Percentiles rank a stretch among this genome's conserved stretches.
phyloP scores from a whole-genome alignment of 306 rosid genomes.

The Adenanthera pavonina region DNA sequence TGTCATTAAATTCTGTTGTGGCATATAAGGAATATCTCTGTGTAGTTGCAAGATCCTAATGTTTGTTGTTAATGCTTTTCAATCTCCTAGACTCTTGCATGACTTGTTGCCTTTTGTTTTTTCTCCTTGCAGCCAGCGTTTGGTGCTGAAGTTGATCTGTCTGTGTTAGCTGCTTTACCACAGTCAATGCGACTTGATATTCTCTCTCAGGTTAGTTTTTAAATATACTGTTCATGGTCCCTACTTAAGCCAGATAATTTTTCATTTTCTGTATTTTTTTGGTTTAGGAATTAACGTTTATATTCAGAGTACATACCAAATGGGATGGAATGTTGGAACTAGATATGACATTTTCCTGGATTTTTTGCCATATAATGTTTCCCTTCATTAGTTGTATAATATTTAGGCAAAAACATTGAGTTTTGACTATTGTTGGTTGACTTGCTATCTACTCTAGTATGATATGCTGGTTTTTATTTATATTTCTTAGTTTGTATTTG shows the following conservation, averaged over 20 bases:
- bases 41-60: slow-evolving; percentile 31
- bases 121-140: slow-evolving; percentile 61
- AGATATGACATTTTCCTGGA: slow-evolving; percentile 22
- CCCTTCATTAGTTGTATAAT: slow-evolving; percentile 3
- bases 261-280: slow-evolving; percentile 21
- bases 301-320: slow-evolving; percentile 13
- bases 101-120: slow-evolving; percentile 22
- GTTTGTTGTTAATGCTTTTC: not conserved
- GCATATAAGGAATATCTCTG: not conserved
- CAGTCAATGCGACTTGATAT: slow-evolving; percentile 86
- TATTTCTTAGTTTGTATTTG: slow-evolving; percentile 16
- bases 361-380: slow-evolving; percentile 7
- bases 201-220: slow-evolving; percentile 74
- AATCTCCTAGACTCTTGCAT: slow-evolving; percentile 15
- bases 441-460: slow-evolving; percentile 13
- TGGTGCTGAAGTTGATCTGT: slow-evolving; percentile 69
- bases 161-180: slow-evolving; percentile 88
- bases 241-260: slow-evolving; percentile 16
- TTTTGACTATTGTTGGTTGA: slow-evolving; percentile 7
- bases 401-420: not conserved
- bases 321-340: slow-evolving; percentile 28
- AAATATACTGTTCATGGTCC: not conserved
- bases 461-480: slow-evolving; percentile 22
- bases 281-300: not conserved
- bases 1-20: slow-evolving; percentile 5